These are phyloP conservation scores for Dothistroma pini DNA, from an alignment of 2,329 filamentous ascomycete genomes.

Conservation along the genomic window DNA sequence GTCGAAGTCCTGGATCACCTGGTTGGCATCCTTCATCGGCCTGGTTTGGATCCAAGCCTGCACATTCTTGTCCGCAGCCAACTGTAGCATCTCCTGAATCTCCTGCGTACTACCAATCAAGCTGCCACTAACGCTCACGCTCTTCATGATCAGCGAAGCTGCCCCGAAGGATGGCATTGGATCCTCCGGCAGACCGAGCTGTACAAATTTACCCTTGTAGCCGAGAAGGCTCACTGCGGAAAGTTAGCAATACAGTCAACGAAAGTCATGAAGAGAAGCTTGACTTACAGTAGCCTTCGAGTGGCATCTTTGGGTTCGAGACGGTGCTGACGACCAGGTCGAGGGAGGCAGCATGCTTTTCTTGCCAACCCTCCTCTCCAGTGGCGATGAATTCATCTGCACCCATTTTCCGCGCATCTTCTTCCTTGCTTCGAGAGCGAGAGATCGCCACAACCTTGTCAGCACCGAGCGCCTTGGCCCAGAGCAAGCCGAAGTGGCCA, in stretches of 20 bases:
- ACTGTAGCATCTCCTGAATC: constrained; percentile 58
- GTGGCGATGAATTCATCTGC: constrained; percentile 57
- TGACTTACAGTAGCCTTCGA: constrained; percentile 50
- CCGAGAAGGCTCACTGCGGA: constrained; percentile 47
- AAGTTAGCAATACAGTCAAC: neutral
- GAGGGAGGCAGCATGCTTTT: constrained; percentile 49
- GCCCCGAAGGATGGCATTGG: constrained; percentile 52
- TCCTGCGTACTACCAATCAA: constrained; percentile 53
- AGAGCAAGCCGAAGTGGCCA: constrained; percentile 65
- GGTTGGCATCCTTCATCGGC: constrained; percentile 56
- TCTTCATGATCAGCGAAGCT: constrained; percentile 56
- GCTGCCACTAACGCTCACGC: constrained; percentile 43
- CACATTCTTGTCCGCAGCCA: constrained; percentile 57
- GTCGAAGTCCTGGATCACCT: constrained; percentile 55
- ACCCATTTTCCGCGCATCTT: constrained; percentile 59
- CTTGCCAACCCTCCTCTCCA: constrained; percentile 55
- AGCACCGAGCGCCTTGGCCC: constrained; percentile 65
- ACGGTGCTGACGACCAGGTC: constrained; percentile 59
- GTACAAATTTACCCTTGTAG: constrained; percentile 57
- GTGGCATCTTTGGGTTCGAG: constrained; percentile 59
- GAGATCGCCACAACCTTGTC: constrained; percentile 64
- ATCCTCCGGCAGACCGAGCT: constrained; percentile 63
- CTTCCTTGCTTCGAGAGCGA: constrained; percentile 55
- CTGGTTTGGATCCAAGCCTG: constrained; percentile 60
- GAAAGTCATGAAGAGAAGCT: too few relatives aligned